These are phyloP conservation scores for Elongisporangium senticosum DNA, from an alignment of 352 stramenopile genomes.

Conservation along the genomic window DNA sequence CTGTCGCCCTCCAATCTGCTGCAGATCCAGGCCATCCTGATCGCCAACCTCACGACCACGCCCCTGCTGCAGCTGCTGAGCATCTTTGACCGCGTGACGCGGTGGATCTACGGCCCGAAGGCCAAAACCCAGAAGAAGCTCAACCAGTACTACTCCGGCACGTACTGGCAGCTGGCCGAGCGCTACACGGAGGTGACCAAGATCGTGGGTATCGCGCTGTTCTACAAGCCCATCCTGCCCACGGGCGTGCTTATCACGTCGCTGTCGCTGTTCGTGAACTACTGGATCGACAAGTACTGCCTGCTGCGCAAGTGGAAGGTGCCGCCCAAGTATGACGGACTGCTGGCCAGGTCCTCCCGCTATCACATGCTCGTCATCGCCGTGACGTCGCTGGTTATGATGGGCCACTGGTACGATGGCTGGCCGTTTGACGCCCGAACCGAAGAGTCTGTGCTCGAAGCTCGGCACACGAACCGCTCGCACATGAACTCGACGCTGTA, in stretches of 20 bases:
- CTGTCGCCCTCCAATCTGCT: constrained; percentile 59
- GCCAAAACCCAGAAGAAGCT: constrained; percentile 71
- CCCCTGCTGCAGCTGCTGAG: constrained; percentile 59
- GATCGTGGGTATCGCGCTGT: constrained; percentile 54
- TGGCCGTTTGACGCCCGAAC: constrained; percentile 63
- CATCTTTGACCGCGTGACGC: constrained; percentile 41
- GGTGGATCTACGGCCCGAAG: constrained; percentile 33
- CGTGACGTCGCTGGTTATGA: constrained; percentile 63
- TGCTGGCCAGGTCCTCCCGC: constrained; percentile 51
- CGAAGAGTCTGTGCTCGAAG: constrained; percentile 19
- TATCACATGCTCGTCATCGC: constrained; percentile 66
- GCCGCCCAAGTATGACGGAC: constrained; percentile 49
- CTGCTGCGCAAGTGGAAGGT: constrained; percentile 72
- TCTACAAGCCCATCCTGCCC: constrained; percentile 60
- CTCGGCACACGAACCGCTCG: constrained; percentile 19
- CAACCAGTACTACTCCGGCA: constrained; percentile 70
- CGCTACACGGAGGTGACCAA: constrained; percentile 68
- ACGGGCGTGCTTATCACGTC: constrained; percentile 61
- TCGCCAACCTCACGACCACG: constrained; percentile 72
- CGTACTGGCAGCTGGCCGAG: constrained; percentile 60
- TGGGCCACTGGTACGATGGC: constrained; percentile 74
- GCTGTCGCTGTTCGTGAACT: constrained; percentile 66
- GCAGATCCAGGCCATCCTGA: constrained; percentile 71
- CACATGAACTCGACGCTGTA: constrained; percentile 22
- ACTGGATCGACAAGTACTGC: constrained; percentile 84